Evolutionary conservation across 148 eudicot genomes (phyloP), one percentile per base, ranked within the genome.

Genomic region (Rhododendron ovatum): DNA sequence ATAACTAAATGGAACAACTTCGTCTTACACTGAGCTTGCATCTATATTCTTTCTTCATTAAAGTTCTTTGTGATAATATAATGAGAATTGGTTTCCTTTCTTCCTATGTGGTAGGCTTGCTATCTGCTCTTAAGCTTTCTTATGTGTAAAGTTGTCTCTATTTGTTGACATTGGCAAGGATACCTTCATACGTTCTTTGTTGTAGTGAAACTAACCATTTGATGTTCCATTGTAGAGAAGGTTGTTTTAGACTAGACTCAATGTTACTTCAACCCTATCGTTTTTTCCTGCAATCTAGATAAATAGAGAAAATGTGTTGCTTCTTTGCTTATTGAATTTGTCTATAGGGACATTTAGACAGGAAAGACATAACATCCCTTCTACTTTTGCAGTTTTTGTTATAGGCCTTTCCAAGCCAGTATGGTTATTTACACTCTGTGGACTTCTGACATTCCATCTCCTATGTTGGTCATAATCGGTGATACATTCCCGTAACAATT

Each of bases 341-440:
- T n/a, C 30, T 1, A 51, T 48, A 8, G 77, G 28, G 15, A 50
- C 13, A 3, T 37, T 50, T 10, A 39, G 81, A 11, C 80, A 35
- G 20, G 24, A 4, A 67, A 69, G 13, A 53, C 14, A 5, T 65
- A 41, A 85, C 51, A 9, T 78, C 22, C 28, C 10, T 24, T 5
- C 20, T 71, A 3, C 65, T 83, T 75, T 80, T 85, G 88, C 89
- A 89, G 89, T 84, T 83, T 83, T 48, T 74, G 86, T 55, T 45
- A 45, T 65, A 43, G 61, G 88, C 43, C 61, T 53, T 22, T 71
- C 43, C 81, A 43, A 69, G 80, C 74, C 78, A 84, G 57, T 86
- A 14, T 77, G 76, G 65, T 55, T 51, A 50, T 43, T 86, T 37
- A 26, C 24, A 73, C 18, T 86, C n/a, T 67, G 45, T 24, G 88